Conservation (phyloP, 1,284 basidiomycete species). For the Apiotrichum veenhuisii region DNA sequence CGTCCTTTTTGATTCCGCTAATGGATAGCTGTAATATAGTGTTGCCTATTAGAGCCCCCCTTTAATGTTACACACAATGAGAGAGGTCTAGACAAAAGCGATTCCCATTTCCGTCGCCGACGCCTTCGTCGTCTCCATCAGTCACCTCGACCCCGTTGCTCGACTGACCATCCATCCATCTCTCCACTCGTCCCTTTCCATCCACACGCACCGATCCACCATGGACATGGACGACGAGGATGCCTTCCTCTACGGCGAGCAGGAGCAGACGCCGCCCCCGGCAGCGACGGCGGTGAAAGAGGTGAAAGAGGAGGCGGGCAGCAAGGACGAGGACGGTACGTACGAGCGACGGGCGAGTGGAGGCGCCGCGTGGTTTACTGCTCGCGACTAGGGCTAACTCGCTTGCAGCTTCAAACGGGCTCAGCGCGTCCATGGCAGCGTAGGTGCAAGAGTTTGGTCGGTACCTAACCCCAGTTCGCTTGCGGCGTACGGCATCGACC, state of each 20-base stretch:
- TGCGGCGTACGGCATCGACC: conserved; percentile 45
- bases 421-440: conserved; percentile 34
- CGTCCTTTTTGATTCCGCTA: not conserved
- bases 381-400: not conserved
- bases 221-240: conserved; percentile 48
- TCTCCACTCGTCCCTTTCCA: not conserved
- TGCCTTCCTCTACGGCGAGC: conserved; percentile 46
- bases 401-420: not conserved
- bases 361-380: too few relatives aligned
- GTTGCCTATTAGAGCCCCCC: too few relatives aligned
- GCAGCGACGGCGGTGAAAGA: not conserved
- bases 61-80: too few relatives aligned
- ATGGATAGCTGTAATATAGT: too few relatives aligned
- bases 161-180: not conserved
- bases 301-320: conserved; percentile 11
- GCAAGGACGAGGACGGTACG: not conserved
- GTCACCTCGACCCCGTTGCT: not conserved
- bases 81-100: too few relatives aligned
- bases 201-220: conserved; percentile 3
- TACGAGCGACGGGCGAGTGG: too few relatives aligned
- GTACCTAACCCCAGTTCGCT: conserved; percentile 29
- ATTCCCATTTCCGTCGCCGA: too few relatives aligned
- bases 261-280: conserved; percentile 16
- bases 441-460: conserved; percentile 7
- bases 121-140: too few relatives aligned